Conservation (phyloP, 192 early-diverging fungal genomes). For the Linnemannia exigua region DNA sequence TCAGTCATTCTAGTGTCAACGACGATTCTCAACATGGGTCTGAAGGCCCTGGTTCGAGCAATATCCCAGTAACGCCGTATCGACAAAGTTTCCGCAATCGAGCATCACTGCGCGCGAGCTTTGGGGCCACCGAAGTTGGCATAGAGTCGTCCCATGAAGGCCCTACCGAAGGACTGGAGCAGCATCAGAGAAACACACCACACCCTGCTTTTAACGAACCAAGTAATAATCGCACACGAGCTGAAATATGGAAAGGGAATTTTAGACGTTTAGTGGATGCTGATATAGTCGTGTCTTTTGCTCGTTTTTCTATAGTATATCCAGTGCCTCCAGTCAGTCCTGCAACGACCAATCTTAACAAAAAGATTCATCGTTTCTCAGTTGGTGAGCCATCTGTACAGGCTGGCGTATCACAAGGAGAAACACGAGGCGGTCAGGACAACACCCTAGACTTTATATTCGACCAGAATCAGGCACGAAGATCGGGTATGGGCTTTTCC, state of each 20-base stretch:
- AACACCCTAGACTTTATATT: background rate
- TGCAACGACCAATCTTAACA: slow-evolving; percentile 42
- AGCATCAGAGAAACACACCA: background rate
- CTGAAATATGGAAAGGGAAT: background rate
- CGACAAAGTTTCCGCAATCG: background rate
- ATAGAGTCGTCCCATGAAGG: background rate
- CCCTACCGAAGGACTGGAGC: background rate
- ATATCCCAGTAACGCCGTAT: slow-evolving; percentile 17
- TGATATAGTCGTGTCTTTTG: background rate
- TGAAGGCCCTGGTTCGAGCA: background rate
- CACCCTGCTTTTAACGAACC: slow-evolving; percentile 4
- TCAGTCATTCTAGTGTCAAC: too few relatives aligned
- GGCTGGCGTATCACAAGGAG: background rate
- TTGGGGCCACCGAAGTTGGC: background rate
- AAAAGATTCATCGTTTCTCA: slow-evolving; percentile 42
- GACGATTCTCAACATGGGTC: too few relatives aligned
- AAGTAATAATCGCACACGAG: background rate
- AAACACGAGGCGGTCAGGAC: background rate
- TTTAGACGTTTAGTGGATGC: background rate
- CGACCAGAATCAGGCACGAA: background rate
- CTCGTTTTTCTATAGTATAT: too few relatives aligned
- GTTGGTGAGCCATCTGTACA: slow-evolving; percentile 14
- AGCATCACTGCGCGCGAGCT: background rate
- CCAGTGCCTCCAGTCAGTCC: slow-evolving; percentile 43
- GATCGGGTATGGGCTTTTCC: background rate